Evolutionary conservation across 176 grass and related monocot species (phyloP), one percentile per base, ranked within the genome.

Genomic region (Poa pratensis): DNA sequence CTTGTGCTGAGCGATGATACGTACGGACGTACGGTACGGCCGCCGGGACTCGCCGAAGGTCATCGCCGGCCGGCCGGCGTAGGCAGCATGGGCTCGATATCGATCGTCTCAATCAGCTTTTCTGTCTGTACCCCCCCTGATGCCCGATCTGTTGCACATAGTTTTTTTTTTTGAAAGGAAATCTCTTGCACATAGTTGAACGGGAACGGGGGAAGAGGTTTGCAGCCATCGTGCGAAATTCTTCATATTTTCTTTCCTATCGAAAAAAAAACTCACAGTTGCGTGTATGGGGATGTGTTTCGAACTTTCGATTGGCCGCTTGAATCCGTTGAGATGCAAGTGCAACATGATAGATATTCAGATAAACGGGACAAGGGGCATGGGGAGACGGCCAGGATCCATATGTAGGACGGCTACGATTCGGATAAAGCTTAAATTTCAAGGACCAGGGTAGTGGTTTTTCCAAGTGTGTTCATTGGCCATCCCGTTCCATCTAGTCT

Each of bases 311-410:
- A 51, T 4, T 14, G 49, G 49, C 49, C 49, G 49, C 14, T 14
- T 51, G 49, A 17, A 51, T 17, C 49, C 49, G 49, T 23, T 49
- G 57, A 55, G 3, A 15, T 39, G 69, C 60, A 17, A 27, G 10
- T 27, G 70, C 43, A 16, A n/a, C 14, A 42, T 30, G 64, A 79
- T 45, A 57, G 45, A 80, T 58, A 67, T 87, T 87, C 86, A 28
- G 84, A 82, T 77, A 51, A 46, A 35, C 54, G 48, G 28, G 80
- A 40, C 45, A 79, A 30, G 7, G 9, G n/a, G 34, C 59, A 75
- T 48, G 76, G 80, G 7, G 14, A 71, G 20, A 37, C 61, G 2
- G 18, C 24, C n/a, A 28, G 14, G 17, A 34, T 65, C 32, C 61
- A 82, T 12, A n/a, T 19, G 6, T 22, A 48, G 22, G 73, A 50